Percentiles rank a stretch among this genome's conserved stretches.
Evolutionary conservation across 192 early-diverging fungal genomes (phyloP).

Genomic region (Dimargaris cristalligena): DNA sequence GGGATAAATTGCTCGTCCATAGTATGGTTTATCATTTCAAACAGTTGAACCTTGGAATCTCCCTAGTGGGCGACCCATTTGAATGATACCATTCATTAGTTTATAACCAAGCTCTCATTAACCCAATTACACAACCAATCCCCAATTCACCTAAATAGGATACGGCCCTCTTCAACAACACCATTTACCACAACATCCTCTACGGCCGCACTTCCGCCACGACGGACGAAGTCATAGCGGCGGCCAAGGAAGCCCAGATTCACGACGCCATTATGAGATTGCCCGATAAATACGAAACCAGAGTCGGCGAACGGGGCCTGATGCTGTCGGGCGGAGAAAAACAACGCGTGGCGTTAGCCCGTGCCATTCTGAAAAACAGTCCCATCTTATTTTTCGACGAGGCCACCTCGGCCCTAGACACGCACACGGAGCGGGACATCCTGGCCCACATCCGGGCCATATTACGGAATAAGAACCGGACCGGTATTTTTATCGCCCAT

Average conservation of each 20-base stretch:
- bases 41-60: too few relatives aligned
- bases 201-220: constrained; percentile 65
- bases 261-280: constrained; percentile 38
- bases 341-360: constrained; percentile 37
- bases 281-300: constrained; percentile 43
- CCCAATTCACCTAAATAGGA: too few relatives aligned
- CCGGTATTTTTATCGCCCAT: constrained; percentile 91
- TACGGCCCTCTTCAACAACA: constrained; percentile 85
- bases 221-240: constrained; percentile 38
- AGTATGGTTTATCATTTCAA: too few relatives aligned
- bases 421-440: constrained; percentile 48
- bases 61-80: too few relatives aligned
- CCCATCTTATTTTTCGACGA: constrained; percentile 46
- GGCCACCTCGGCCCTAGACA: constrained; percentile 43
- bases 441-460: constrained; percentile 77
- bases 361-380: constrained; percentile 32
- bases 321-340: constrained; percentile 59
- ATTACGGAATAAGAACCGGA: constrained; percentile 39
- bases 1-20: too few relatives aligned
- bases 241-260: constrained; percentile 39
- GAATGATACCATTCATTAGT: too few relatives aligned
- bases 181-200: constrained; percentile 78
- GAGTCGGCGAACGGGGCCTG: constrained; percentile 51
- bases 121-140: constrained; percentile 23
- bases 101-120: too few relatives aligned